Evolutionary conservation across 306 rosid genomes (phyloP).

Genomic region (Sechiopsis laciniata): DNA sequence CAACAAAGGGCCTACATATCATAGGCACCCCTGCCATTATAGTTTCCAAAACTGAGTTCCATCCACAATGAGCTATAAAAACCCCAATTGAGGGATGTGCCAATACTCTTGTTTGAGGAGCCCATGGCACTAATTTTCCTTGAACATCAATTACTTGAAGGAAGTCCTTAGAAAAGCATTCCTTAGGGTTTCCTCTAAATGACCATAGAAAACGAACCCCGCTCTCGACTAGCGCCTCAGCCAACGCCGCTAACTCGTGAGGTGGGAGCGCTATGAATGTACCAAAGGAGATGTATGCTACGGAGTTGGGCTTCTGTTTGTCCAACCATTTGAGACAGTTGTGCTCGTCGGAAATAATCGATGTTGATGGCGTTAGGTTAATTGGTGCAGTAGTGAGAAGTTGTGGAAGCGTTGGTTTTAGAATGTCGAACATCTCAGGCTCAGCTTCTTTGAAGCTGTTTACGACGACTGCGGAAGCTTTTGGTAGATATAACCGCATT

Average conservation of each 20-base stretch:
- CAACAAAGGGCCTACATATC: slow-evolving; percentile 54
- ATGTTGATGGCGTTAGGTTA: background rate
- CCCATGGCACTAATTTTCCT: slow-evolving; percentile 62
- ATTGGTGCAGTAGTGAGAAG: background rate
- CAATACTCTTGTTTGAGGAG: slow-evolving; percentile 47
- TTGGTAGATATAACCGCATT: background rate
- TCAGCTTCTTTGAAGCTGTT: background rate
- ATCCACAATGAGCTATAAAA: slow-evolving; percentile 55
- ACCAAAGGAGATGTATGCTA: slow-evolving; percentile 52
- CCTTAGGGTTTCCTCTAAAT: slow-evolving; percentile 33
- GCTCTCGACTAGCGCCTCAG: slow-evolving; percentile 44
- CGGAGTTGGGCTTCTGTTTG: slow-evolving; percentile 32
- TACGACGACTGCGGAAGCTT: background rate
- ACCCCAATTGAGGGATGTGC: slow-evolving; percentile 39
- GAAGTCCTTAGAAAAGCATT: background rate
- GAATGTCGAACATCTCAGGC: background rate
- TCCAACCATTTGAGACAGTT: slow-evolving; percentile 54
- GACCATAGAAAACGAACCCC: slow-evolving; percentile 55
- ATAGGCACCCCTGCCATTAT: slow-evolving; percentile 53
- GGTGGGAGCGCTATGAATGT: slow-evolving; percentile 36
- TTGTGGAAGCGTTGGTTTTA: background rate
- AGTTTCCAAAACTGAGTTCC: slow-evolving; percentile 59
- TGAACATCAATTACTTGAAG: background rate
- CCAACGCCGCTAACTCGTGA: slow-evolving; percentile 39
- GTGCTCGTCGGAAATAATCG: slow-evolving; percentile 25